Evolutionary conservation across 495 filamentous ascomycete species (phyloP).

Genomic region (Trichoderma reesei): DNA sequence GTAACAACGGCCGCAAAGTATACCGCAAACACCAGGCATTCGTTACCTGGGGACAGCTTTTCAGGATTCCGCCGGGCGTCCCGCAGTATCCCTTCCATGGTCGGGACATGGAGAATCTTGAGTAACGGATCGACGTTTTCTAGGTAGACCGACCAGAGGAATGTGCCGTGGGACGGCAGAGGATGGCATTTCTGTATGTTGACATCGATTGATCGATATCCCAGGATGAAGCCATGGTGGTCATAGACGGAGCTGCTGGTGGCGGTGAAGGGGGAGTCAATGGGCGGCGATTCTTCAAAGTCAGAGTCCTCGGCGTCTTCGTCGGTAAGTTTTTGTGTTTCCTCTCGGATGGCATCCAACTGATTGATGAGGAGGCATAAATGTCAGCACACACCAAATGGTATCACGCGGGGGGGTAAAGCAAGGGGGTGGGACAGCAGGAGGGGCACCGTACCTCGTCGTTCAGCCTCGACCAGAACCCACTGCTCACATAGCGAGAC

Average conservation of each 20-base stretch:
- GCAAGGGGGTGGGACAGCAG: constrained; percentile 17
- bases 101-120: constrained; percentile 56
- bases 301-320: constrained; percentile 41
- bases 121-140: constrained; percentile 66
- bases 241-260: constrained; percentile 21
- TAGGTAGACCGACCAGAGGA: constrained; percentile 59
- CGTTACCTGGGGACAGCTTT: constrained; percentile 47
- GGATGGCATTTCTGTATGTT: constrained; percentile 41
- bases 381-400: neutral
- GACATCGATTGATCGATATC: constrained; percentile 45
- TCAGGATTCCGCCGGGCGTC: constrained; percentile 32
- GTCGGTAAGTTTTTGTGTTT: constrained; percentile 38
- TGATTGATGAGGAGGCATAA: too few species aligned
- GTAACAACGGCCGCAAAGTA: constrained; percentile 68
- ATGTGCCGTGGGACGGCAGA: constrained; percentile 49
- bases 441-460: constrained; percentile 57
- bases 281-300: constrained; percentile 33
- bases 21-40: constrained; percentile 69
- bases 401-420: neutral
- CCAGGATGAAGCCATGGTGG: constrained; percentile 58
- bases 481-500: constrained; percentile 79
- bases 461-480: constrained; percentile 79
- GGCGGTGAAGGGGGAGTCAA: constrained; percentile 10
- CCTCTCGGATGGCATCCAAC: constrained; percentile 16
- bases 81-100: constrained; percentile 39